Evolutionary conservation across 129 eudicot species (phyloP), one percentile per base, ranked within the genome.

Genomic region (Artemisia argyi): DNA sequence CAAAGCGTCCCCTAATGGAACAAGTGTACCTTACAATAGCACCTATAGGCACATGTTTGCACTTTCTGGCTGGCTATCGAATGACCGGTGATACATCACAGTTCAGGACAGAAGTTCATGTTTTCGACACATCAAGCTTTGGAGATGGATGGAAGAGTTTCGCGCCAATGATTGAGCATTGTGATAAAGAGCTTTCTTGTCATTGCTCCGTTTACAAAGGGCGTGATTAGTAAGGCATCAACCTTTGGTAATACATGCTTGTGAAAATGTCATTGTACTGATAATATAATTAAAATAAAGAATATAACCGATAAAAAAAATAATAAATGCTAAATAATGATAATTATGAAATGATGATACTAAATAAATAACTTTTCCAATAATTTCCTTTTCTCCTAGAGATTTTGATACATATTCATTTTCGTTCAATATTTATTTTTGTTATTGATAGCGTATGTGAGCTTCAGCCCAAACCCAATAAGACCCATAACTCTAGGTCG

Each of bases 21-120:
- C 84, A 80, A 1, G 14, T 73, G 24, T 86, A 83, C 75, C 85
- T 86, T 50, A 89, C 92, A 0, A 89, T 89, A 79, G 91, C 96
- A 13, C 91, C 96, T 0, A 84, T 89, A 3, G 87, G 79, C 18
- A 69, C 80, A 24, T 55, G 70, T 2, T 66, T 89, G 74, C 82
- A 74, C 82, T 86, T 89, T 63, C 57, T 89, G 61, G 84, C 84
- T 0, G 96, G 96, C 10, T 82, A 86, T 46, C 72, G 71, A 44
- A 77, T 82, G 85, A 57, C 74, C 0, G 87, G 79, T 18, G 96
- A 79, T 16, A 72, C 64, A 0, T 32, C 80, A 1, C 66, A 66
- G 60, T 69, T 75, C 51, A 79, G 79, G 19, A 73, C 89, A 0
- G 84, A 82, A 73, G 89, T 89, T n/a, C 87, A 89, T 61, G 85